phyloP scores from a whole-genome alignment of 805 yeast genomes.

The Candida montana region DNA sequence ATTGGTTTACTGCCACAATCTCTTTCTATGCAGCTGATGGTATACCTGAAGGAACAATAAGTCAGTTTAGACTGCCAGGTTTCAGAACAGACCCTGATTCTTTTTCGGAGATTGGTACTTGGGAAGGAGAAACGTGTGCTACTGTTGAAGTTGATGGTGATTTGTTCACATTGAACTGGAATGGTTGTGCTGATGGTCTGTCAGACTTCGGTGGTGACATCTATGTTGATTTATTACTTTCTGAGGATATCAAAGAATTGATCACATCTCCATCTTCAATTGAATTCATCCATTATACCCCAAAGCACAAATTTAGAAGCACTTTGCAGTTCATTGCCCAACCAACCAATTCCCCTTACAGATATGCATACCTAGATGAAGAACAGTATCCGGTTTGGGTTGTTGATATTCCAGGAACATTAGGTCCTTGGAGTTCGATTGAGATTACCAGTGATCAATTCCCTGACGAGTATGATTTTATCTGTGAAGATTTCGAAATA shows the following conservation, averaged over 20 bases:
- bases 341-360: conserved; percentile 6
- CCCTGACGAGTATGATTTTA: conserved; percentile 3
- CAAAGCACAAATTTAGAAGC: conserved; percentile 3
- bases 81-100: conserved; percentile 1
- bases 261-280: conserved; percentile 3
- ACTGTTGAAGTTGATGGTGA: not conserved
- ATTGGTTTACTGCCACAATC: conserved; percentile 8
- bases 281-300: conserved; percentile 6
- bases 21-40: conserved; percentile 2
- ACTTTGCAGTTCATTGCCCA: conserved; percentile 5
- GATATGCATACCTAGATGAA: conserved; percentile 3
- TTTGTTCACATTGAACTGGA: conserved; percentile 5
- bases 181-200: not conserved
- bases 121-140: not conserved
- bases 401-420: conserved; percentile 8
- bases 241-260: not conserved
- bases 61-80: conserved; percentile 8
- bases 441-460: not conserved
- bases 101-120: not conserved
- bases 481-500: conserved; percentile 2
- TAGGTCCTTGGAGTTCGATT: conserved; percentile 7
- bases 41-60: conserved; percentile 7
- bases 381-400: conserved; percentile 6
- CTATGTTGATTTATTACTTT: conserved; percentile 4
- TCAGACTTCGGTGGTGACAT: conserved; percentile 8